These are phyloP conservation scores for Salix caprea DNA, from an alignment of 345 rosid species.

Conservation along the genomic window DNA sequence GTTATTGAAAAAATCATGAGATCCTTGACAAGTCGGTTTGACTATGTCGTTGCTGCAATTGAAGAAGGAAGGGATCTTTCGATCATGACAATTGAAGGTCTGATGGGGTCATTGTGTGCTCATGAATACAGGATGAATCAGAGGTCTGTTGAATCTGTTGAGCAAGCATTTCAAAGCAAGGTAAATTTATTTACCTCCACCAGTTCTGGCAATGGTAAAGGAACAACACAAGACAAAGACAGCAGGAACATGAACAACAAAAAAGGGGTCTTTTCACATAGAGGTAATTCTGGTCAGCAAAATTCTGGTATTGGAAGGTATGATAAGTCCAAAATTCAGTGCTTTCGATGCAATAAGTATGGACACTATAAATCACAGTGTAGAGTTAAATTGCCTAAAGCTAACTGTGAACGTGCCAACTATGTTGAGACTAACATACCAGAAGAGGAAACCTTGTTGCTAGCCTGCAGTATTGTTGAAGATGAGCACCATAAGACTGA, in stretches of 20 bases:
- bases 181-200: too few relatives aligned
- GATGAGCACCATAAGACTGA: not conserved
- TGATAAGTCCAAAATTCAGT: not conserved
- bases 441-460: not conserved
- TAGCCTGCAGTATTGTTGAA: not conserved
- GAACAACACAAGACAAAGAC: not conserved
- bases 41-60: slow-evolving; percentile 1
- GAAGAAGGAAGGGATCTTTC: slow-evolving; percentile 10
- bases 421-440: not conserved
- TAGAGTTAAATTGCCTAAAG: not conserved
- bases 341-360: not conserved
- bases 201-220: too few relatives aligned
- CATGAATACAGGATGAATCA: not conserved
- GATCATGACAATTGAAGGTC: not conserved
- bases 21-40: not conserved
- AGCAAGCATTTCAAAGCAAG: not conserved
- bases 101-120: slow-evolving; percentile 7
- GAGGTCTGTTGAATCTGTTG: not conserved
- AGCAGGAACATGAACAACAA: not conserved
- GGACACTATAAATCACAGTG: not conserved
- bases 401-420: not conserved
- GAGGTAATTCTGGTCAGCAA: too few relatives aligned
- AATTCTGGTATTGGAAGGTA: not conserved
- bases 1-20: slow-evolving; percentile 10
- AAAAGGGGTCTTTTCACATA: too few relatives aligned